Percentiles rank a stretch among this genome's conserved stretches.
These are phyloP conservation scores for Stemphylium beticola DNA, from an alignment of 2,329 filamentous ascomycete genomes.

Conservation along the genomic window DNA sequence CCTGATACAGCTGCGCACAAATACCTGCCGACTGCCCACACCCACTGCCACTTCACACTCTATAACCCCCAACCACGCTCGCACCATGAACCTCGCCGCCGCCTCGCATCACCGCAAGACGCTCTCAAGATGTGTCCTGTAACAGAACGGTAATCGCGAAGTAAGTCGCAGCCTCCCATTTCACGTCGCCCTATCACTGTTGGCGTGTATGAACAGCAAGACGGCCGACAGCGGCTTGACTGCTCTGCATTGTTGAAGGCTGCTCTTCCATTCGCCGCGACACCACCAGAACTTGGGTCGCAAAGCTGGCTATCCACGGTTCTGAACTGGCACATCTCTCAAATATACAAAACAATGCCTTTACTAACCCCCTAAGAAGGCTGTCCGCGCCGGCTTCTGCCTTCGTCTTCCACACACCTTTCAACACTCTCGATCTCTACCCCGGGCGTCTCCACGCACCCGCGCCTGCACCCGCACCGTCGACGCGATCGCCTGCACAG, in stretches of 20 bases:
- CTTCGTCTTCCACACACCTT: slow-evolving; percentile 12
- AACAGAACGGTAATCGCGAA: slow-evolving; percentile 33
- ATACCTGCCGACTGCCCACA: slow-evolving; percentile 4
- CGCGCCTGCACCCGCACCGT: background rate
- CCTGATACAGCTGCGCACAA: slow-evolving; percentile 17
- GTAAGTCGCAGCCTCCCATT: slow-evolving; percentile 19
- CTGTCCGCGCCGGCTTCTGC: slow-evolving; percentile 28
- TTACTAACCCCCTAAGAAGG: slow-evolving; percentile 14
- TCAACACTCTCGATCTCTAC: slow-evolving; percentile 7
- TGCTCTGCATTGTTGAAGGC: background rate
- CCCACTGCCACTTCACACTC: background rate
- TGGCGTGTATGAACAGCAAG: too few relatives aligned
- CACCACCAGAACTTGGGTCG: slow-evolving; percentile 8
- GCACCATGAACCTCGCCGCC: slow-evolving; percentile 34
- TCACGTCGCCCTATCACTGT: background rate
- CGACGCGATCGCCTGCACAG: too few relatives aligned
- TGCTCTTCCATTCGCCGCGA: slow-evolving; percentile 7
- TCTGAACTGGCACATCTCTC: background rate
- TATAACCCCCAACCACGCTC: background rate
- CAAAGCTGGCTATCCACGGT: slow-evolving; percentile 2
- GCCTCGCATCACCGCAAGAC: slow-evolving; percentile 35
- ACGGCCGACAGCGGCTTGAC: background rate
- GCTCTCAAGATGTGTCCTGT: slow-evolving; percentile 37
- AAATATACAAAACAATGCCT: background rate
- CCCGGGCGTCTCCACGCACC: background rate